Base-by-base conservation (phyloP, 2,329 filamentous ascomycete species). In the Balansia obtecta region DNA sequence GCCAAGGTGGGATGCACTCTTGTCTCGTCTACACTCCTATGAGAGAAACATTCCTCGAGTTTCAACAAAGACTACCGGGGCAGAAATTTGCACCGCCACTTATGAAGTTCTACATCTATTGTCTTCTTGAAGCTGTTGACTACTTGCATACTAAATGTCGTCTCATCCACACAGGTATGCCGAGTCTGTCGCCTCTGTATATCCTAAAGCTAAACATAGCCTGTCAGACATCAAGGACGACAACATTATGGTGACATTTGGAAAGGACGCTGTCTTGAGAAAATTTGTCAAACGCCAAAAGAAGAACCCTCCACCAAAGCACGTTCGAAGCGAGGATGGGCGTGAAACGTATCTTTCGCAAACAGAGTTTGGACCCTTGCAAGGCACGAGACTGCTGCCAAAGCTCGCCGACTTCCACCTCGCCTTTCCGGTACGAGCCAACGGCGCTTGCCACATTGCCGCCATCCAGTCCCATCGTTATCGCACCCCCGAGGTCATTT, bases 11-110 rank as follows among this genome's bases (percentile, higher is more conserved):
- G 9, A 55, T 48, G 18, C 55, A 60, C 20, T 9, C 40, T 27
- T 60, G 58, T 42, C 55, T 59, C 12, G 56, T 60, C 3, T 58
- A 57, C 32, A 44, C 52, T 22, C 54, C 56, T 0, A 58, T 55
- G 58, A 51, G 56, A 49, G 56, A 58, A 41, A 58, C 58, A 33
- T 45, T 59, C 1, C 52, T 39, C 34, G 27, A 53, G 12, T 38
- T 55, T 15, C 57, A 58, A 39, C 51, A 45, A 7, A 46, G 50
- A 18, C 41, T 58, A 7, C 52, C n/a, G n/a, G 32, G 48, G 8
- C n/a, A 55, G 42, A 53, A 50, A 16, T 45, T 60, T 9, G 40
- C 48, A 16, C 33, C 49, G 8, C 52, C 54, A 2, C 8, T 56
- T 0, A 50, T 58, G 47, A 58, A 55, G 40, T 49, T 52, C 39